Conservation (phyloP, 2,329 filamentous ascomycete genomes). For the Dactylellina cionopaga region DNA sequence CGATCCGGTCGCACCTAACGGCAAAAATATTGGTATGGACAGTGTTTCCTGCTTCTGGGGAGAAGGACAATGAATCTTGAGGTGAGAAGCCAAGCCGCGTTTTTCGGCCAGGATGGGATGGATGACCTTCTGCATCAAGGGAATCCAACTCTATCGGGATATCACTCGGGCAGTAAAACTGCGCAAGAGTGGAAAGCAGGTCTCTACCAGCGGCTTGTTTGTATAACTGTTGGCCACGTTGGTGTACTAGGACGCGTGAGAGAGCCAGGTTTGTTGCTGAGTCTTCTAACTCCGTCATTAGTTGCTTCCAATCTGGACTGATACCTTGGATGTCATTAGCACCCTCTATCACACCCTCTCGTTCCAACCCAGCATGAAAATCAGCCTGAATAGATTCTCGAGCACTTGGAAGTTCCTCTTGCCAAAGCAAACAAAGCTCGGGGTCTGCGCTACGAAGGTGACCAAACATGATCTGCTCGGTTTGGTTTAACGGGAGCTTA, state of each 20-base stretch:
- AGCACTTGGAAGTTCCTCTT: neutral
- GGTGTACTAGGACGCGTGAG: conserved; percentile 13
- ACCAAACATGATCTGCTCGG: conserved; percentile 12
- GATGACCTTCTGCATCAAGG: conserved; percentile 38
- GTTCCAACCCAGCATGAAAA: conserved; percentile 5
- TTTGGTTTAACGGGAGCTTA: neutral
- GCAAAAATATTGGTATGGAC: conserved; percentile 7
- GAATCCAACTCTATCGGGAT: conserved; percentile 23
- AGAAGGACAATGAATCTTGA: conserved; percentile 7
- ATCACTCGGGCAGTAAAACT: conserved; percentile 16
- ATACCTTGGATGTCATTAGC: conserved; percentile 1
- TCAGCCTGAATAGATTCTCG: conserved; percentile 17
- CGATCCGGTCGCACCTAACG: neutral
- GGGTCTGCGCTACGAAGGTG: conserved; percentile 8
- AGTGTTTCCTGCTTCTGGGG: conserved; percentile 4
- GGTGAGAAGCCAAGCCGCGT: conserved; percentile 33
- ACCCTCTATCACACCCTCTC: conserved; percentile 6
- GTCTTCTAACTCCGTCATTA: conserved; percentile 25
- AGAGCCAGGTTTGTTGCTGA: conserved; percentile 35
- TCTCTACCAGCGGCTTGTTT: neutral
- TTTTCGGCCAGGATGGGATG: conserved; percentile 26
- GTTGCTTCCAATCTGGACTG: conserved; percentile 13
- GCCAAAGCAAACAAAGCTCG: conserved; percentile 8
- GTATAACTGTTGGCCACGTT: neutral
- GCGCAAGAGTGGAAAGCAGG: conserved; percentile 9